These are phyloP conservation scores for Stephania cephalantha DNA, from an alignment of 164 flowering plant species.

Conservation along the genomic window DNA sequence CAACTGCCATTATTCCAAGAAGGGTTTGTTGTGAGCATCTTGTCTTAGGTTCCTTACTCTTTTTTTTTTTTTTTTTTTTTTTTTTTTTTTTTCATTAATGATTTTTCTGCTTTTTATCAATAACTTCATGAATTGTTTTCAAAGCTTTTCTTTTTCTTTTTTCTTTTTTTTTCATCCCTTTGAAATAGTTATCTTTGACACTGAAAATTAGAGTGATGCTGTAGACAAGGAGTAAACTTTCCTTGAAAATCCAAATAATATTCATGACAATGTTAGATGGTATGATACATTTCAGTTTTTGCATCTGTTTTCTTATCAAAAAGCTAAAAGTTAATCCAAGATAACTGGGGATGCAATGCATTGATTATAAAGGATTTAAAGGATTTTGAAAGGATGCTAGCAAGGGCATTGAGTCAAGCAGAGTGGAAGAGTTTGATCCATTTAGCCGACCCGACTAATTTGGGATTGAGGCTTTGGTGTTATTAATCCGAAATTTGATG, in stretches of 20 bases:
- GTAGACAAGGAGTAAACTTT: background rate
- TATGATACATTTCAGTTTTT: background rate
- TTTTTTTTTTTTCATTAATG: background rate
- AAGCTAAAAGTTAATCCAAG: background rate
- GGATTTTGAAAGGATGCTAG: no score
- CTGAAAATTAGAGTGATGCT: background rate
- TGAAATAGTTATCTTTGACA: background rate
- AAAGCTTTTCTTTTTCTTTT: background rate
- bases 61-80: background rate
- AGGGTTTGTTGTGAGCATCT: conserved; percentile 10
- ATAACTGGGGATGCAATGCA: no score
- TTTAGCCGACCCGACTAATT: no score
- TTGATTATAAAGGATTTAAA: no score
- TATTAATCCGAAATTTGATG: background rate
- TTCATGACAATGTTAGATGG: background rate
- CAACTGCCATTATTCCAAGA: conserved; percentile 38
- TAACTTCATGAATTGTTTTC: background rate
- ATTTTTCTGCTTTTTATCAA: background rate
- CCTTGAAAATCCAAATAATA: background rate
- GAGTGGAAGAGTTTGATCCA: no score
- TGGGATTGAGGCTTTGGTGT: no score
- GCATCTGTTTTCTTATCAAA: background rate
- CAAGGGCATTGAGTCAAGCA: no score
- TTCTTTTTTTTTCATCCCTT: background rate
- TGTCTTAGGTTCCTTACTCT: background rate